A percentile compares a stretch with the other conserved stretches of the same genome.
phyloP scores from a whole-genome alignment of 225 moss, liverwort and hornwort species.

The Neckera pumila region DNA sequence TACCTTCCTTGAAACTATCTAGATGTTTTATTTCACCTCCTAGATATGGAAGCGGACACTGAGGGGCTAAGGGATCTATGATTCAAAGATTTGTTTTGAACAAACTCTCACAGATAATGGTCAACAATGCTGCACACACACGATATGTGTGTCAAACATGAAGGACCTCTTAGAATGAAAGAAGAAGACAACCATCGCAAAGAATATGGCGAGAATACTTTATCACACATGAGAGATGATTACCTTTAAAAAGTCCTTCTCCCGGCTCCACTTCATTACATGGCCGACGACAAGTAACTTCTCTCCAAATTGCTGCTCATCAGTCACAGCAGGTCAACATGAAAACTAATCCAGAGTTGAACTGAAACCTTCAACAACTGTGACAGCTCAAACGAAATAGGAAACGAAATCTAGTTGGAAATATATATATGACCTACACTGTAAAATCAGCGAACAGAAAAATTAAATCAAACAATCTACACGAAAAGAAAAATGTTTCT shows the following conservation, averaged over 20 bases:
- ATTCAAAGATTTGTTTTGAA: not conserved
- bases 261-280: slow-evolving; percentile 90
- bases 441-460: not conserved
- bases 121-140: not conserved
- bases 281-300: slow-evolving; percentile 58
- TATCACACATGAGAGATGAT: not conserved
- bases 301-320: slow-evolving; percentile 28
- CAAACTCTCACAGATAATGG: not conserved
- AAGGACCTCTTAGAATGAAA: not conserved
- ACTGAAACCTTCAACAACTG: not conserved
- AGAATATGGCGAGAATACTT: not conserved
- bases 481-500: not conserved
- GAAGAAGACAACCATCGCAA: not conserved
- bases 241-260: slow-evolving; percentile 80
- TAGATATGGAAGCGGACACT: not conserved
- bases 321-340: not conserved
- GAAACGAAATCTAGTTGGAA: not conserved
- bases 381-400: not conserved
- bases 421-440: not conserved
- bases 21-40: not conserved
- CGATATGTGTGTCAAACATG: not conserved
- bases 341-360: not conserved
- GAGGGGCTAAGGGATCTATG: not conserved
- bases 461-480: not conserved
- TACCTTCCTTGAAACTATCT: not conserved